Evolutionary conservation across 495 filamentous ascomycete genomes (phyloP), one percentile per base, ranked within the genome.

Genomic region (Podospora appendiculata): DNA sequence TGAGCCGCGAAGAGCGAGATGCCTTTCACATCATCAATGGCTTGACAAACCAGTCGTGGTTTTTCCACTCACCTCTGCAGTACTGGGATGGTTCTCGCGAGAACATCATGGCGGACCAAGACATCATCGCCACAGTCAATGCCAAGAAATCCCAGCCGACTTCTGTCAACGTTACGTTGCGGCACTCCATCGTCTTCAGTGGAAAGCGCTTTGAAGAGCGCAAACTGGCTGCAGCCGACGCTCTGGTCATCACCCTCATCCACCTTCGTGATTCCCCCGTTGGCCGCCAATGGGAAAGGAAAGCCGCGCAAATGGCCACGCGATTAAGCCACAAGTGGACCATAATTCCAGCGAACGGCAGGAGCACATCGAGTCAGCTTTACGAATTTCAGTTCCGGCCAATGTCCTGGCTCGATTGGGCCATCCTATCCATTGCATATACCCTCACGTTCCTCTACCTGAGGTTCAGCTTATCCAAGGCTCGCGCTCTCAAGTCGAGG

Each of bases 361-460:
- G 60, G 33, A 70, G 75, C 38, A 62, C 54, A 5, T 66, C 65
- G 8, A 82, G 73, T 50, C 77, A 77, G 48, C 71, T 88, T 11
- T 88, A 88, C 57, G 80, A 89, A 63, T 88, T 88, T 64, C 79
- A 82, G 47, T 87, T 86, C 60, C 77, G 78, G 42, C 86, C 83
- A 4, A 76, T 88, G 61, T 83, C 80, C 32, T 68, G 69, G 35
- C 61, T 69, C 19, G 85, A 88, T 56, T 75, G 81, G 63, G 47
- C 80, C 32, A 58, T 80, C 16, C 70, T 89, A 13, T 73, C 72
- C 1, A 51, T 74, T n/a, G 81, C 80, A 25, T 89, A 89, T 58
- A 59, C 72, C 9, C 65, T 81, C 35, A 78, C 79, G 44, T 57
- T 79, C 12, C 35, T 77, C 32, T 86, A 86, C 61, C 73, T 88